phyloP scores from a whole-genome alignment of 768 basidiomycete genomes.

The Phaeotremella skinneri region DNA sequence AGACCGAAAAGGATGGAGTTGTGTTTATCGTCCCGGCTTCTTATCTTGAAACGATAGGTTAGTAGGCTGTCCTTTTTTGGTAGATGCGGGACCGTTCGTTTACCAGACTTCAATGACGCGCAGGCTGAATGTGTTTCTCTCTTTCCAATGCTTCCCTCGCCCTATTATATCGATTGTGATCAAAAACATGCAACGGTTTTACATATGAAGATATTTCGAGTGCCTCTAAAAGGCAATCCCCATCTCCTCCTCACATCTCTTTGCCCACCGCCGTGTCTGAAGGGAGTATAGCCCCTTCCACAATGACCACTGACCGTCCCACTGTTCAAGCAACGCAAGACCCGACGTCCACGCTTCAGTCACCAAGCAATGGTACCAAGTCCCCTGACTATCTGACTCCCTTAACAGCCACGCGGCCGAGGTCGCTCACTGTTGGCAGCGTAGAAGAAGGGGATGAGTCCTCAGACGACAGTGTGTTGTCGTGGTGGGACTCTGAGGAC shows the following conservation, averaged over 20 bases:
- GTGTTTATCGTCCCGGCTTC: slow-evolving; percentile 89
- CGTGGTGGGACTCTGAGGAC: slow-evolving; percentile 51
- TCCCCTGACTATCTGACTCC: slow-evolving; percentile 14
- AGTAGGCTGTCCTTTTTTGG: slow-evolving; percentile 58
- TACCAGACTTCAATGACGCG: slow-evolving; percentile 62
- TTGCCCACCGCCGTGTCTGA: neutral
- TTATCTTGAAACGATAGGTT: slow-evolving; percentile 88
- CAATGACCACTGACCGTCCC: neutral
- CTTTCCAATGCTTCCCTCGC: slow-evolving; percentile 44
- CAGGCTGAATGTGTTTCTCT: slow-evolving; percentile 69
- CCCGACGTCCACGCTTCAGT: neutral
- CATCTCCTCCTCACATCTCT: slow-evolving; percentile 15
- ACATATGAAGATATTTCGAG: no score
- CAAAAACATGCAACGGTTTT: no score
- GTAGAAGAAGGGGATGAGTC: slow-evolving; percentile 50
- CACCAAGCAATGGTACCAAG: slow-evolving; percentile 3
- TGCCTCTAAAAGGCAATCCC: no score
- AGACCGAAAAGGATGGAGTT: slow-evolving; percentile 78
- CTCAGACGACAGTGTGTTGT: slow-evolving; percentile 55
- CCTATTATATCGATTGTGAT: slow-evolving; percentile 3
- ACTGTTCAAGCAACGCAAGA: neutral
- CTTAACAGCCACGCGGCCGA: slow-evolving; percentile 4
- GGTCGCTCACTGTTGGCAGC: slow-evolving; percentile 24
- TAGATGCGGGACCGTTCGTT: slow-evolving; percentile 51
- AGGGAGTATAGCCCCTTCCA: slow-evolving; percentile 1